A percentile compares a stretch with the other conserved stretches of the same genome.
phyloP scores from a whole-genome alignment of 2,329 filamentous ascomycete genomes.

The Nothopassalora personata region DNA sequence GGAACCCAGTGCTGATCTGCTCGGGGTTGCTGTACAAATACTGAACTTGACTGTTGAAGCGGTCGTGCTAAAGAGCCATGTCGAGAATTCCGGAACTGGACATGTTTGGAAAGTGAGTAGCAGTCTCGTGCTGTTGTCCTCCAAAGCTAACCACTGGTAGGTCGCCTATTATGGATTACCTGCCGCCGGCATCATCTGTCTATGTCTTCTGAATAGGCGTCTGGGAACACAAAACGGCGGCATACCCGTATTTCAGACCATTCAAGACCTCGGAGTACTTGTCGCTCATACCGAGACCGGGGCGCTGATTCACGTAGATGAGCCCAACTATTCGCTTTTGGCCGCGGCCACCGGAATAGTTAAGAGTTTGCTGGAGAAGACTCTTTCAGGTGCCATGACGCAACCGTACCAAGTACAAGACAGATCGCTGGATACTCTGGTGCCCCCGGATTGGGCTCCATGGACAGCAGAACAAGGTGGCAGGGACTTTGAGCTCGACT shows the following conservation, averaged over 20 bases:
- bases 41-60: constrained; percentile 30
- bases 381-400: constrained; percentile 6
- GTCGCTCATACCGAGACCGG: constrained; percentile 32
- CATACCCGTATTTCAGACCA: constrained; percentile 17
- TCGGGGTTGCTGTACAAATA: constrained; percentile 28
- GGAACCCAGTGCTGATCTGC: constrained; percentile 24
- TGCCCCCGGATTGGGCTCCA: constrained; percentile 8
- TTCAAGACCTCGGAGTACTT: constrained; percentile 31
- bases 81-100: constrained; percentile 33
- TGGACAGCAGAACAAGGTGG: constrained; percentile 12
- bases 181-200: constrained; percentile 33
- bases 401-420: constrained; percentile 7
- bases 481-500: constrained; percentile 29
- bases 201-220: constrained; percentile 25
- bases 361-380: constrained; percentile 23
- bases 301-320: constrained; percentile 23
- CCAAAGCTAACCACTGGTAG: constrained; percentile 17
- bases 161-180: constrained; percentile 34
- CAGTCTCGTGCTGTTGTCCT: background rate
- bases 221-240: background rate
- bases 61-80: constrained; percentile 26
- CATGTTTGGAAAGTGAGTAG: constrained; percentile 33
- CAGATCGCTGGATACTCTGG: background rate
- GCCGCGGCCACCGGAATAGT: constrained; percentile 29
- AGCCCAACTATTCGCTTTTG: constrained; percentile 30